A percentile compares a stretch with the other conserved stretches of the same genome.
These are phyloP conservation scores for Corynespora cassiicola DNA, from an alignment of 2,329 filamentous ascomycete species.

Conservation along the genomic window DNA sequence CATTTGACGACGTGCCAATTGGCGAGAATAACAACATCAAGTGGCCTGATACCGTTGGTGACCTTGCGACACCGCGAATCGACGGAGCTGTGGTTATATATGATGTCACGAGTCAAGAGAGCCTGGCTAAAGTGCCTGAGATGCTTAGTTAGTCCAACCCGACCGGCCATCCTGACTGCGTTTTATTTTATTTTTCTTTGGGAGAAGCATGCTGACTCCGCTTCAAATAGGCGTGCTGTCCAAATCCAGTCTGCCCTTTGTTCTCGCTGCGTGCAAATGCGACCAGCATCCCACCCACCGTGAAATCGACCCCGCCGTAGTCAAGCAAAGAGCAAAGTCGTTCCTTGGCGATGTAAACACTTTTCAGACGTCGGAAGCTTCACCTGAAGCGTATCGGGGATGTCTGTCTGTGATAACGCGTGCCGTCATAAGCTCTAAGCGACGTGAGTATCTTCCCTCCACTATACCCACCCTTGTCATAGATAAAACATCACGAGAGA, in stretches of 20 bases:
- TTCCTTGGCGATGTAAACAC: conserved; percentile 71
- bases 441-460: conserved; percentile 63
- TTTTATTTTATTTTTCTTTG: background rate
- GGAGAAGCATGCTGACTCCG: conserved; percentile 22
- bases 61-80: conserved; percentile 74
- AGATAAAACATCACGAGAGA: no score
- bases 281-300: conserved; percentile 75
- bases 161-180: conserved; percentile 3
- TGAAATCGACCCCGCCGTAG: conserved; percentile 72
- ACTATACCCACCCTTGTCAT: no score
- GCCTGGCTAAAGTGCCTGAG: conserved; percentile 75
- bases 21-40: conserved; percentile 60
- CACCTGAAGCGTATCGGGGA: conserved; percentile 74
- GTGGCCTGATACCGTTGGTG: conserved; percentile 64
- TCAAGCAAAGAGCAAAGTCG: conserved; percentile 68
- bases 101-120: conserved; percentile 81
- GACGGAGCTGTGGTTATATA: conserved; percentile 88
- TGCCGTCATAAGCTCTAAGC: conserved; percentile 70
- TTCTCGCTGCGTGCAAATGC: conserved; percentile 89
- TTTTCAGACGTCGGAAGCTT: conserved; percentile 74
- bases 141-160: conserved; percentile 72
- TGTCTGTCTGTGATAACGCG: conserved; percentile 79
- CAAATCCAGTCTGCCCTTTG: conserved; percentile 74
- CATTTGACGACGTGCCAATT: conserved; percentile 59
- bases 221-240: conserved; percentile 70